Conservation (phyloP, 371 early-diverging fungal species). For the Chytridiales sp. region DNA sequence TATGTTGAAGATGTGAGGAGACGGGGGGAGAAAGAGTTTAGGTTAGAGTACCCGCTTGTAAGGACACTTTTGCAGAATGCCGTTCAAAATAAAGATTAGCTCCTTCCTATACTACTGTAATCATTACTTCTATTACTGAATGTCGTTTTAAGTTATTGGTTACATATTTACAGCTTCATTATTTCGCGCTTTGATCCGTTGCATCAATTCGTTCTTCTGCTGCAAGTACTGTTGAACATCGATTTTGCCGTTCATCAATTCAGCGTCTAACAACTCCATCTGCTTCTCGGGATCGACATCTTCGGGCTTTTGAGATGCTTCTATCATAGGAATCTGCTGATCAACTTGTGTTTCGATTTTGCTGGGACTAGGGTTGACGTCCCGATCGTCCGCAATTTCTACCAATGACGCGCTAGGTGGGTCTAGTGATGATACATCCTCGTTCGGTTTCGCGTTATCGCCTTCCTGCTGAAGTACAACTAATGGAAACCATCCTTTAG, state of each 20-base stretch:
- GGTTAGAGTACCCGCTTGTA: conserved; percentile 39
- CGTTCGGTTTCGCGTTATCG: neutral
- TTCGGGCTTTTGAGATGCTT: no score
- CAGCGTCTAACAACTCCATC: neutral
- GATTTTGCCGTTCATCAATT: conserved; percentile 1
- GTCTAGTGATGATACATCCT: neutral
- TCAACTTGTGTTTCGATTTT: no score
- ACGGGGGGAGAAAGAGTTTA: conserved; percentile 36
- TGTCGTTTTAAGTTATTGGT: neutral
- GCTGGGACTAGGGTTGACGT: neutral
- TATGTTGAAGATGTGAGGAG: conserved; percentile 41
- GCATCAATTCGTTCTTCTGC: neutral
- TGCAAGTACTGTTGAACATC: neutral
- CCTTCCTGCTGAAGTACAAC: no score
- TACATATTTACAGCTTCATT: neutral
- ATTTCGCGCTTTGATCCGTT: neutral
- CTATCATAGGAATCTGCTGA: no score
- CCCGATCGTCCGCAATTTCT: neutral
- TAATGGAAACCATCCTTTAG: no score
- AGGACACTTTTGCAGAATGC: conserved; percentile 1
- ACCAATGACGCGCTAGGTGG: neutral
- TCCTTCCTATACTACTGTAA: neutral
- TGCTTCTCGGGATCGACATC: neutral
- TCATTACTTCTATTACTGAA: neutral
- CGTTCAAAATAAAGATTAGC: neutral